Evolutionary conservation across 192 early-diverging fungal genomes (phyloP).

Genomic region (Coemansia sp.): DNA sequence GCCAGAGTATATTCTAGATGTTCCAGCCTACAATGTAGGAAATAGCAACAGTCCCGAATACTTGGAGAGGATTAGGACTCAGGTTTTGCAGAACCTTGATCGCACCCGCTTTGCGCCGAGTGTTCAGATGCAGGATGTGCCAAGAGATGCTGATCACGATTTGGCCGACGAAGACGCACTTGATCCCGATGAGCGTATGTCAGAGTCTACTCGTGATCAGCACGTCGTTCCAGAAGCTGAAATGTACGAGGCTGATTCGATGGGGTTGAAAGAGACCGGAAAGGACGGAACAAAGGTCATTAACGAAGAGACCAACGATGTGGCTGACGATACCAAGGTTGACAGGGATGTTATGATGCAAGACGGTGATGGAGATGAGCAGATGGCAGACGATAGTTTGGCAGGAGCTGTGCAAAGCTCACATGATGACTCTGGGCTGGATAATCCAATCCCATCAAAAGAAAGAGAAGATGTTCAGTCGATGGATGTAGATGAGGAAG

Average conservation of each 20-base stretch:
- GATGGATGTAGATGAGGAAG: slow-evolving; percentile 35
- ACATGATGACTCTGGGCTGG: too few species aligned
- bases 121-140: slow-evolving; percentile 58
- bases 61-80: slow-evolving; percentile 67
- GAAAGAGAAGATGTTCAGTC: background rate
- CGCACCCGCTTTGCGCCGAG: slow-evolving; percentile 65
- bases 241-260: slow-evolving; percentile 55
- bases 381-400: background rate
- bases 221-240: slow-evolving; percentile 55
- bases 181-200: slow-evolving; percentile 55
- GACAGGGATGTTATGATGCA: slow-evolving; percentile 33
- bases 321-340: background rate
- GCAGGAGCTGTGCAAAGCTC: background rate
- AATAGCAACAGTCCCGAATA: slow-evolving; percentile 89
- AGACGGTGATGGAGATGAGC: slow-evolving; percentile 4
- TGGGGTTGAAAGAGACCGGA: slow-evolving; percentile 31
- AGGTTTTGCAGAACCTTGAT: slow-evolving; percentile 65
- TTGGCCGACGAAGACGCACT: slow-evolving; percentile 45
- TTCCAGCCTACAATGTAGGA: slow-evolving; percentile 80
- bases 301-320: slow-evolving; percentile 43
- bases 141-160: slow-evolving; percentile 46
- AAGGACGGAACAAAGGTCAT: slow-evolving; percentile 45
- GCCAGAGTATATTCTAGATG: slow-evolving; percentile 87
- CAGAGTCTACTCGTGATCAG: slow-evolving; percentile 43
- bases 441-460: background rate